These are phyloP conservation scores for Inonotus hispidus DNA, from an alignment of 1,284 basidiomycete genomes.

Conservation along the genomic window DNA sequence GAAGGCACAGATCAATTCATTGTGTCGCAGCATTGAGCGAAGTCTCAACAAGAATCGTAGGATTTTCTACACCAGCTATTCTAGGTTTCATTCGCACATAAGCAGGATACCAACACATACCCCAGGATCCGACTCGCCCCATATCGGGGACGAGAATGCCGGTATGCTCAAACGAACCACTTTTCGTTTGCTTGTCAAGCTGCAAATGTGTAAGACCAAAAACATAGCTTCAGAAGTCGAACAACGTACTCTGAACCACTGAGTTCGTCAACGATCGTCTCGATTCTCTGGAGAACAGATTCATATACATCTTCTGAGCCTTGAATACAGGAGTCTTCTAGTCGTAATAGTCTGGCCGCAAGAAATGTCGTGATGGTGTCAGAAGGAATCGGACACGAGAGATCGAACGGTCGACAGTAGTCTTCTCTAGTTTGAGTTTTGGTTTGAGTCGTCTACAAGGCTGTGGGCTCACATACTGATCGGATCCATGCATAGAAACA, in stretches of 20 bases:
- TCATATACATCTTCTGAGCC: background rate
- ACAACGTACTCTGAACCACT: background rate
- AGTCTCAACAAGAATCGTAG: slow-evolving; percentile 15
- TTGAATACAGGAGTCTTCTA: slow-evolving; percentile 3
- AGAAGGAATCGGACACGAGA: slow-evolving; percentile 10
- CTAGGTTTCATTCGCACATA: background rate
- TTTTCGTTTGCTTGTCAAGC: slow-evolving; percentile 5
- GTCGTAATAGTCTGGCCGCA: slow-evolving; percentile 7
- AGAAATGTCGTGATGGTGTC: slow-evolving; percentile 4
- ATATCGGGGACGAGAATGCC: slow-evolving; percentile 63
- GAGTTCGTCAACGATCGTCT: slow-evolving; percentile 15
- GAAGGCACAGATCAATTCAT: slow-evolving; percentile 58
- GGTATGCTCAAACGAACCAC: slow-evolving; percentile 65
- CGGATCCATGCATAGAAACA: slow-evolving; percentile 40
- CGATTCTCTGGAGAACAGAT: background rate
- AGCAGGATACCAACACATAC: slow-evolving; percentile 32
- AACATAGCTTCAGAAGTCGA: background rate
- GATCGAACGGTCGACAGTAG: slow-evolving; percentile 13
- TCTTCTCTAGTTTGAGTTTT: slow-evolving; percentile 21
- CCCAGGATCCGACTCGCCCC: slow-evolving; percentile 56
- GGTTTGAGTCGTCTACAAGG: slow-evolving; percentile 14
- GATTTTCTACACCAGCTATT: slow-evolving; percentile 3
- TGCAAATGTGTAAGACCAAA: background rate
- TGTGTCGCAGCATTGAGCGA: slow-evolving; percentile 43
- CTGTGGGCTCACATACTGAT: slow-evolving; percentile 39